Percentiles rank a stretch among this genome's conserved stretches.
Evolutionary conservation across 805 yeast genomes (phyloP).

Genomic region (Wickerhamomyces kurtzmanii): DNA sequence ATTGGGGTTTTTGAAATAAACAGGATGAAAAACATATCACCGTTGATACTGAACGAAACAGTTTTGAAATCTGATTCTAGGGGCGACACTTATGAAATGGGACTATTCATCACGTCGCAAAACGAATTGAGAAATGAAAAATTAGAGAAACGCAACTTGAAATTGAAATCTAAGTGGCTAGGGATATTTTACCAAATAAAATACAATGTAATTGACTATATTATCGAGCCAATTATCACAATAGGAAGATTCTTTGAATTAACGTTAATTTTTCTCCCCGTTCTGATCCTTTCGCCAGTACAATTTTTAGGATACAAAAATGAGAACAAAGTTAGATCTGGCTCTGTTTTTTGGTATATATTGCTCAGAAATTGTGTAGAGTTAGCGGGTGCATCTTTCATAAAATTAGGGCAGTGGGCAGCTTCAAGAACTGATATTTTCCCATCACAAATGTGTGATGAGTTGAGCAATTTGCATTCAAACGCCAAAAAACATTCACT

Average conservation of each 20-base stretch:
- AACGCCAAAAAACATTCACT: slow-evolving; percentile 70
- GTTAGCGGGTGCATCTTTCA: slow-evolving; percentile 85
- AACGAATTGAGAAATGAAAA: slow-evolving; percentile 35
- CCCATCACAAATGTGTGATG: slow-evolving; percentile 67
- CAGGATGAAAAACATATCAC: too few species aligned
- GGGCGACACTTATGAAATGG: slow-evolving; percentile 64
- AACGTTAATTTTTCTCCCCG: slow-evolving; percentile 58
- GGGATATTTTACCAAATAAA: slow-evolving; percentile 28
- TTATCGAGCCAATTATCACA: slow-evolving; percentile 64
- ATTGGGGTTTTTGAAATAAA: too few species aligned
- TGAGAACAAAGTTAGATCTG: slow-evolving; percentile 36
- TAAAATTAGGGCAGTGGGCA: slow-evolving; percentile 97
- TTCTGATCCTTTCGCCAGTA: slow-evolving; percentile 56
- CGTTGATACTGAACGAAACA: too few species aligned
- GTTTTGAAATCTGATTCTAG: slow-evolving; percentile 28
- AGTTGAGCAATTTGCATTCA: slow-evolving; percentile 71
- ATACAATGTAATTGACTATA: slow-evolving; percentile 38
- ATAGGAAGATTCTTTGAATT: slow-evolving; percentile 62
- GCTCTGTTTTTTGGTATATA: slow-evolving; percentile 64
- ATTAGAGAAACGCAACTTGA: slow-evolving; percentile 20
- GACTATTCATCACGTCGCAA: slow-evolving; percentile 52
- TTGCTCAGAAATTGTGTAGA: slow-evolving; percentile 61
- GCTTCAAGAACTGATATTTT: slow-evolving; percentile 94
- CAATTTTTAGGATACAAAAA: slow-evolving; percentile 18
- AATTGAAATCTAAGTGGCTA: slow-evolving; percentile 7